Evolutionary conservation across 192 early-diverging fungal genomes (phyloP).

Genomic region (Coemansia sp.): DNA sequence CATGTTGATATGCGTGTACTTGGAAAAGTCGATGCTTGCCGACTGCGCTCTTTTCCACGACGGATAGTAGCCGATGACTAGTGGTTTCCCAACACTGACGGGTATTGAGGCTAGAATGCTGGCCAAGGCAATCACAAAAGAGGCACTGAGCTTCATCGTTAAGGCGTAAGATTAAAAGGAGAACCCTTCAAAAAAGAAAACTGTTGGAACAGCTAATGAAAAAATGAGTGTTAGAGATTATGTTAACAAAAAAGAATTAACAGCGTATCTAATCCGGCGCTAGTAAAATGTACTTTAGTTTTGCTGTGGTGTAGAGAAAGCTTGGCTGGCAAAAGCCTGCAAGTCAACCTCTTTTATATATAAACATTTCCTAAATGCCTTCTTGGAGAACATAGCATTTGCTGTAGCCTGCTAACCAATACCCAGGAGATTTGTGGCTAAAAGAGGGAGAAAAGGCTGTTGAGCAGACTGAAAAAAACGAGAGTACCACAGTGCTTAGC

Average conservation of each 20-base stretch:
- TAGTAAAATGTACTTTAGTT: background rate
- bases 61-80: conserved; percentile 47
- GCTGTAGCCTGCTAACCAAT: background rate
- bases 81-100: conserved; percentile 1
- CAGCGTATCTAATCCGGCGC: too few relatives aligned
- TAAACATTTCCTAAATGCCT: background rate
- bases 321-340: background rate
- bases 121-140: background rate
- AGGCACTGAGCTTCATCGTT: conserved; percentile 8
- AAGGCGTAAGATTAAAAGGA: background rate
- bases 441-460: background rate
- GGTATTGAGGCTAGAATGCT: background rate
- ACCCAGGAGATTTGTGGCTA: background rate
- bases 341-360: background rate
- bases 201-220: background rate
- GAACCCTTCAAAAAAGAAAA: background rate
- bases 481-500: background rate
- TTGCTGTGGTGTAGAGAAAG: background rate
- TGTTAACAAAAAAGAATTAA: background rate
- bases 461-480: background rate
- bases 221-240: background rate
- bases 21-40: conserved; percentile 28
- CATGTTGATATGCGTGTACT: conserved; percentile 76
- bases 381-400: background rate
- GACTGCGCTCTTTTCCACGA: conserved; percentile 37